Evolutionary conservation across 805 yeast species (phyloP), one percentile per base, ranked within the genome.

Genomic region (Ogataea thermomethanolica): DNA sequence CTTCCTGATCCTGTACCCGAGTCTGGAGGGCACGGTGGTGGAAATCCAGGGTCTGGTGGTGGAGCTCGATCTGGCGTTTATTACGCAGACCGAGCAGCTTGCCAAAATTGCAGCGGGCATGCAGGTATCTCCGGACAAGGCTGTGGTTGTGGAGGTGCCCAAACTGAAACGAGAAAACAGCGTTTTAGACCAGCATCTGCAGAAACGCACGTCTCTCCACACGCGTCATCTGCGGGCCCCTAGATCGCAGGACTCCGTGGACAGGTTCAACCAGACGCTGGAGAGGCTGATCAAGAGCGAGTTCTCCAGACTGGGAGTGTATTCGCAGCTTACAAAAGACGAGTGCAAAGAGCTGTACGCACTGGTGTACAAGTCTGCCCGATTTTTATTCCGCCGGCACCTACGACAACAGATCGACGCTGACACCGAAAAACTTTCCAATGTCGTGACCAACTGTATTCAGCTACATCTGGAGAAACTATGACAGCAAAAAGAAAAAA

Each of bases 271-370:
- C 28, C 45, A 38, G 15, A 32, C 41, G 7, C 35, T 67, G 20
- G 65, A 70, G 5, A 55, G 55, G 31, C 50, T 65, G 41, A 58
- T 68, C 11, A 47, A 59, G 10, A 56, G 65, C 33, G 72, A 70
- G 29, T 51, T 69, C 30, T 54, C 68, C 27, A 41, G 66, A 22
- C 44, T 69, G 33, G 62, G 61, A 10, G 46, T 67, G 45, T 62
- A 29, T 52, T 48, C 46, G 7, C 43, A 32, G n/a, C 34, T 50
- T 35, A 53, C 41, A 46, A 56, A 41, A 22, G 55, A 29, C 47
- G 66, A 42, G 44, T 61, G 49, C 56, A 62, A 44, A 49, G 63
- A 52, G n/a, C 46, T 70, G n/a, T 64, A 61, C 48, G 53, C 59
- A 35, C 57, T 63, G 44, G 58, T 70, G 0, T 62, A 54, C 41